phyloP scores from a whole-genome alignment of 495 filamentous ascomycete species.

The Achaetomiella virescens region DNA sequence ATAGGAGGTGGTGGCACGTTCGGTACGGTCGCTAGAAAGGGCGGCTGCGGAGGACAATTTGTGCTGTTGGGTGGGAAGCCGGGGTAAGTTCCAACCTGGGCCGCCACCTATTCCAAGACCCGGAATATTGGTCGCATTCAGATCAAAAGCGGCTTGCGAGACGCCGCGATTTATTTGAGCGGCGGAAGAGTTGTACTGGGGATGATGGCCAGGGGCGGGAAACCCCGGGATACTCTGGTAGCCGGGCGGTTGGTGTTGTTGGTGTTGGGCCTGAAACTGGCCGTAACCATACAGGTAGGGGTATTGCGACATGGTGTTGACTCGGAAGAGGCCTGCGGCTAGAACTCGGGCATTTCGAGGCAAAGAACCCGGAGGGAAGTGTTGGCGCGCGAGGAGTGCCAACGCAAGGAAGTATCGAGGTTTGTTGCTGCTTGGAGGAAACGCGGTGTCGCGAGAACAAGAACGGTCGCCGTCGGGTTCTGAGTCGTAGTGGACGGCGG shows the following conservation, averaged over 20 bases:
- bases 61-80: not conserved
- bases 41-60: constrained; percentile 10
- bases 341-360: constrained; percentile 15
- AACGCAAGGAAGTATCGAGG: not conserved
- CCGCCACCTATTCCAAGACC: constrained; percentile 33
- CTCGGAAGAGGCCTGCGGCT: not conserved
- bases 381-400: not conserved
- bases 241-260: constrained; percentile 19
- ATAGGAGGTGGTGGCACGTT: not conserved
- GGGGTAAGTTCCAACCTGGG: not conserved
- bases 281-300: constrained; percentile 27
- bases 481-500: too few species aligned
- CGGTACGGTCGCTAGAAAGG: constrained; percentile 2
- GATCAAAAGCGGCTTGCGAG: constrained; percentile 31
- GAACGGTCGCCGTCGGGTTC: too few species aligned
- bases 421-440: not conserved
- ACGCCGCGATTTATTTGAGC: constrained; percentile 19
- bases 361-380: not conserved
- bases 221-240: constrained; percentile 24
- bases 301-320: constrained; percentile 34
- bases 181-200: constrained; percentile 21
- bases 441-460: too few species aligned
- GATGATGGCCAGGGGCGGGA: constrained; percentile 7
- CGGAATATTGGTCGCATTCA: constrained; percentile 38
- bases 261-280: constrained; percentile 28